Evolutionary conservation across 371 early-diverging fungal genomes (phyloP).

Genomic region (Mycotypha africana): DNA sequence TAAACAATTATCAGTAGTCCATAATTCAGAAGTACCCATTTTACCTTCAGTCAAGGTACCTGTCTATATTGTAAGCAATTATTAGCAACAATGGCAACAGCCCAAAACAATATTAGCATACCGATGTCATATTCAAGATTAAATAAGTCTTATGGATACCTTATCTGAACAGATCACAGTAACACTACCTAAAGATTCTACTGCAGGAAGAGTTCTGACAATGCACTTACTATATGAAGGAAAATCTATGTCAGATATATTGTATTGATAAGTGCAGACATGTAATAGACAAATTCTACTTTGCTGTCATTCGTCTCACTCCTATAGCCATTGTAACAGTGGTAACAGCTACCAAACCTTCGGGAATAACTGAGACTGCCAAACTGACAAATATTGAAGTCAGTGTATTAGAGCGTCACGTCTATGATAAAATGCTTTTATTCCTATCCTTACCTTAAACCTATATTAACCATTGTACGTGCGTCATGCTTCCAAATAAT

Average conservation of each 20-base stretch:
- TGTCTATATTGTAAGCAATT: constrained; percentile 55
- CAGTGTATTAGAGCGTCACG: too few relatives aligned
- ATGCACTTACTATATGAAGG: constrained; percentile 43
- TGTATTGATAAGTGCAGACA: too few relatives aligned
- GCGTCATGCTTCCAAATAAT: constrained; percentile 60
- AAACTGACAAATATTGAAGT: too few relatives aligned
- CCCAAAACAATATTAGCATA: too few relatives aligned
- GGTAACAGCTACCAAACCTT: constrained; percentile 92
- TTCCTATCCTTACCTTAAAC: constrained; percentile 43
- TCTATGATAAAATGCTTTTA: too few relatives aligned
- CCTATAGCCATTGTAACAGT: constrained; percentile 93
- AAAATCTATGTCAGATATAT: too few relatives aligned
- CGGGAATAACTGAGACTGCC: constrained; percentile 94
- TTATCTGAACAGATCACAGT: constrained; percentile 95
- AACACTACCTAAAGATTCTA: constrained; percentile 90
- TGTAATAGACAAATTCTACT: constrained; percentile 33
- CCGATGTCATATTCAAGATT: too few relatives aligned
- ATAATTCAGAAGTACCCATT: constrained; percentile 72
- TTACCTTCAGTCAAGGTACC: constrained; percentile 95
- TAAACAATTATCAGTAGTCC: constrained; percentile 60
- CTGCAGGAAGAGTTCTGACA: constrained; percentile 83
- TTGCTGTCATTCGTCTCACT: constrained; percentile 83
- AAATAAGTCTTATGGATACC: too few relatives aligned
- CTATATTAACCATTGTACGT: constrained; percentile 37
- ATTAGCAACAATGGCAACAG: neutral